Evolutionary conservation across 257 asterid species (phyloP).

Genomic region (Asclepias syriaca): DNA sequence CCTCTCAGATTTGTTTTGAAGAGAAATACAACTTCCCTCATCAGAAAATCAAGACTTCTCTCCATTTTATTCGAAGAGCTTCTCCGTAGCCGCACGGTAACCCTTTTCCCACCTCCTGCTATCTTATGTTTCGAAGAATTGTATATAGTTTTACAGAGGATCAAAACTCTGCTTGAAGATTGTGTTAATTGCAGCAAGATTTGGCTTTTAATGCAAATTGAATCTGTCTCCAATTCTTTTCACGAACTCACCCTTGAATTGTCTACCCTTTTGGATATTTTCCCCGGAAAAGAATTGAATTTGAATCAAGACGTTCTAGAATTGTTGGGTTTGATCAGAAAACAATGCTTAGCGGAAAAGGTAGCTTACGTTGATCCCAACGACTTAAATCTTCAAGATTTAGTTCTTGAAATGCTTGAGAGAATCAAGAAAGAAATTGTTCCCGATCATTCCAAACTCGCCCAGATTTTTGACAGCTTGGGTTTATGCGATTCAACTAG

Average conservation of each 20-base stretch:
- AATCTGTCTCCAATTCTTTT: slow-evolving; percentile 39
- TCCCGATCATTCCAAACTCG: slow-evolving; percentile 50
- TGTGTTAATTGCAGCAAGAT: slow-evolving; percentile 53
- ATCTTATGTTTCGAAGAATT: slow-evolving; percentile 73
- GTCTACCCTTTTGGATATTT: slow-evolving; percentile 68
- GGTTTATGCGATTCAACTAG: slow-evolving; percentile 45
- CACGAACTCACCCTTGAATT: slow-evolving; percentile 58
- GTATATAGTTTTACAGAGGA: slow-evolving; percentile 59
- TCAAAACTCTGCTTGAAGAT: slow-evolving; percentile 54
- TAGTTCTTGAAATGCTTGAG: slow-evolving; percentile 56
- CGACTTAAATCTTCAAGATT: slow-evolving; percentile 43
- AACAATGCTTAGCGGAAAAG: slow-evolving; percentile 50
- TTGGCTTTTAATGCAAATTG: slow-evolving; percentile 74
- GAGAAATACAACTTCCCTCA: slow-evolving; percentile 44
- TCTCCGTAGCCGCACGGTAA: slow-evolving; percentile 33
- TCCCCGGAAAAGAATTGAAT: slow-evolving; percentile 55
- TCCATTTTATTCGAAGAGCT: slow-evolving; percentile 64
- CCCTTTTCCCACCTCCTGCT: slow-evolving; percentile 54
- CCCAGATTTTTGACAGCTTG: slow-evolving; percentile 49
- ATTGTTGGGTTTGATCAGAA: slow-evolving; percentile 50
- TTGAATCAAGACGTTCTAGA: slow-evolving; percentile 61
- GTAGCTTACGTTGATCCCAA: slow-evolving; percentile 28
- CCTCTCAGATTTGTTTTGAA: slow-evolving; percentile 44
- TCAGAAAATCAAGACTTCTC: slow-evolving; percentile 55
- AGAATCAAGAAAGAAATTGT: slow-evolving; percentile 54